Evolutionary conservation across 441 rosid species (phyloP).

Genomic region (Pelargonium citronellum): DNA sequence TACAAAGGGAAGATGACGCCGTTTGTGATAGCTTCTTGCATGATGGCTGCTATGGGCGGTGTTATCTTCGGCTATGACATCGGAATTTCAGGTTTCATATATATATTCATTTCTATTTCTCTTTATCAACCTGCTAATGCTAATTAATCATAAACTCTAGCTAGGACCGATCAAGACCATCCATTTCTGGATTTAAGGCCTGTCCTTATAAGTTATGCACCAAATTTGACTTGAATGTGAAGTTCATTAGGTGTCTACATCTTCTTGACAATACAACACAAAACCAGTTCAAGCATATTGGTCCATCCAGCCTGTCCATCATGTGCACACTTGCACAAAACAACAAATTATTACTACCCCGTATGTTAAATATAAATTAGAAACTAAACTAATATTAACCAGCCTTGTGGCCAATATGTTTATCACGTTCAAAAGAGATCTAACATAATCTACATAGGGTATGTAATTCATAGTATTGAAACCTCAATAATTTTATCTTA

Average conservation of each 20-base stretch:
- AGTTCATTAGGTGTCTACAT: too few relatives aligned
- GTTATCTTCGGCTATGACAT: slow-evolving; percentile 76
- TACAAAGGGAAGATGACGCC: slow-evolving; percentile 47
- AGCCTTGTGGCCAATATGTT: too few relatives aligned
- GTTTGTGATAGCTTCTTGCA: slow-evolving; percentile 56
- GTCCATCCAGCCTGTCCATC: neutral
- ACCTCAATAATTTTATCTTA: neutral
- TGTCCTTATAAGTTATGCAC: too few relatives aligned
- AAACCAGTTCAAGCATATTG: neutral
- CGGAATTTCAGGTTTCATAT: slow-evolving; percentile 50
- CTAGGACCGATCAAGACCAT: neutral
- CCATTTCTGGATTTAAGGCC: too few relatives aligned
- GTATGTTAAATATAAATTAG: too few relatives aligned
- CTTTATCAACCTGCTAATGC: neutral
- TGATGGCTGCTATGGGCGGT: slow-evolving; percentile 80
- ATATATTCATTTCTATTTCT: neutral
- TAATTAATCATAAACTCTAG: too few relatives aligned
- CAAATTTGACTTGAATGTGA: too few relatives aligned
- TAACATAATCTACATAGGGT: too few relatives aligned
- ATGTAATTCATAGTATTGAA: too few relatives aligned
- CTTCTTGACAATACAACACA: too few relatives aligned
- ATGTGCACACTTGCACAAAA: neutral
- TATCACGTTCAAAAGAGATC: too few relatives aligned
- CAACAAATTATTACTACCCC: neutral
- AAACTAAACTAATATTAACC: too few relatives aligned